phyloP scores from a whole-genome alignment of 1,284 basidiomycete genomes.

The Vanrija sp. region DNA sequence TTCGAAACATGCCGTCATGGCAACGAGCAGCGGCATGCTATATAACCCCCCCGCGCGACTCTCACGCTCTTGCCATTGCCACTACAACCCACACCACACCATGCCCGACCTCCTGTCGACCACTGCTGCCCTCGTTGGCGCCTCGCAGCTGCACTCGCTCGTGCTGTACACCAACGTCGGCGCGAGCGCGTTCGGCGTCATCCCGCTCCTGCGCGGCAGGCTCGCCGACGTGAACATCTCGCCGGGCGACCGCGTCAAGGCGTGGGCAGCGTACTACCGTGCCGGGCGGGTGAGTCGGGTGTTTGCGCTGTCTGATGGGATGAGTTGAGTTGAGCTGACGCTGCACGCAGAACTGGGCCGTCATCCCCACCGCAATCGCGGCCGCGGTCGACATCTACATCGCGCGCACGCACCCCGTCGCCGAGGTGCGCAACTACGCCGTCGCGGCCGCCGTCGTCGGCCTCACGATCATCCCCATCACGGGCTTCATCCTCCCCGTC shows the following conservation, averaged over 20 bases:
- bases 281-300: slow-evolving; percentile 17
- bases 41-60: too few relatives aligned
- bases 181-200: slow-evolving; percentile 19
- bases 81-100: too few relatives aligned
- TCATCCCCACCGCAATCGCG: slow-evolving; percentile 9
- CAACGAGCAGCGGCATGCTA: too few relatives aligned
- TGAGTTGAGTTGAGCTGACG: neutral
- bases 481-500: slow-evolving; percentile 13
- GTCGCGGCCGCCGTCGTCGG: slow-evolving; percentile 17
- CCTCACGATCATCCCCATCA: slow-evolving; percentile 23
- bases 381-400: slow-evolving; percentile 14
- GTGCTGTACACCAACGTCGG: slow-evolving; percentile 26
- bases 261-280: slow-evolving; percentile 17
- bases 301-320: neutral
- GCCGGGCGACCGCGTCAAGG: slow-evolving; percentile 9
- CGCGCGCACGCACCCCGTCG: slow-evolving; percentile 15
- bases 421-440: slow-evolving; percentile 15
- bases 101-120: slow-evolving; percentile 13
- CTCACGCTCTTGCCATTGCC: too few relatives aligned
- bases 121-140: slow-evolving; percentile 22
- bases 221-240: slow-evolving; percentile 4
- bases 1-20: too few relatives aligned
- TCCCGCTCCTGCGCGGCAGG: slow-evolving; percentile 22
- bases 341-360: slow-evolving; percentile 8
- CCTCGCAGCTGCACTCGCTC: slow-evolving; percentile 19